Evolutionary conservation across 352 stramenopile genomes (phyloP).

Genomic region (Phytophthora pluvialis): DNA sequence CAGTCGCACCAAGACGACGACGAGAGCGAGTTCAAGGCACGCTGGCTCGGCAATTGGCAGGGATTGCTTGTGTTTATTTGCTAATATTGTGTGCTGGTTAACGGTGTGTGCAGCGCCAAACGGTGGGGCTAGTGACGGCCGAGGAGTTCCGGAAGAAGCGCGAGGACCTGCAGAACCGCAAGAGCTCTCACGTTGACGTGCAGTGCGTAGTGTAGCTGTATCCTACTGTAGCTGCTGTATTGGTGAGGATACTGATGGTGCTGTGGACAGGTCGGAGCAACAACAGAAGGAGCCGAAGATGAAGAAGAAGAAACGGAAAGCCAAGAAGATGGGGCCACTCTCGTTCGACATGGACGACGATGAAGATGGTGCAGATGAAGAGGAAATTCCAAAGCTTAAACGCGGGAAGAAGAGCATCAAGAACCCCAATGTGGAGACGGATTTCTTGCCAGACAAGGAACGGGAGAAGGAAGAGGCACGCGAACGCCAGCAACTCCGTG

Average conservation of each 20-base stretch:
- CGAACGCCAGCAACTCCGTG: slow-evolving; percentile 84
- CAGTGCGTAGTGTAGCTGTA: slow-evolving; percentile 30
- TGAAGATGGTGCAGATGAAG: slow-evolving; percentile 43
- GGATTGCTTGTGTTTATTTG: neutral
- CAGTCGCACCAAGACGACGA: slow-evolving; percentile 80
- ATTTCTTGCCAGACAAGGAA: slow-evolving; percentile 95
- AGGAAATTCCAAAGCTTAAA: slow-evolving; percentile 36
- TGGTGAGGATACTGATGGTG: neutral
- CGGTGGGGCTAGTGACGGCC: slow-evolving; percentile 93
- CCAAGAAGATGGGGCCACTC: slow-evolving; percentile 76
- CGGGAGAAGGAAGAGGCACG: slow-evolving; percentile 83
- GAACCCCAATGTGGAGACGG: slow-evolving; percentile 94
- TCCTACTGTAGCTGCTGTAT: neutral
- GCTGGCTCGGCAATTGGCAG: neutral
- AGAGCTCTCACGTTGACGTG: slow-evolving; percentile 33
- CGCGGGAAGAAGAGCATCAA: slow-evolving; percentile 84
- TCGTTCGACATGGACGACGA: slow-evolving; percentile 88
- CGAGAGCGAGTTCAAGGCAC: slow-evolving; percentile 88
- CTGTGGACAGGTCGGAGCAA: slow-evolving; percentile 37
- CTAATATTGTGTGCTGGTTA: neutral
- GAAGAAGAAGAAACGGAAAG: slow-evolving; percentile 83
- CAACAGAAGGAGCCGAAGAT: slow-evolving; percentile 41
- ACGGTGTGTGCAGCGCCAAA: slow-evolving; percentile 63
- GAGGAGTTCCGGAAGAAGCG: slow-evolving; percentile 93
- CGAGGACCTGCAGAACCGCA: slow-evolving; percentile 73